These are phyloP conservation scores for Cokeromyces recurvatus DNA, from an alignment of 371 early-diverging fungal genomes.

Conservation along the genomic window DNA sequence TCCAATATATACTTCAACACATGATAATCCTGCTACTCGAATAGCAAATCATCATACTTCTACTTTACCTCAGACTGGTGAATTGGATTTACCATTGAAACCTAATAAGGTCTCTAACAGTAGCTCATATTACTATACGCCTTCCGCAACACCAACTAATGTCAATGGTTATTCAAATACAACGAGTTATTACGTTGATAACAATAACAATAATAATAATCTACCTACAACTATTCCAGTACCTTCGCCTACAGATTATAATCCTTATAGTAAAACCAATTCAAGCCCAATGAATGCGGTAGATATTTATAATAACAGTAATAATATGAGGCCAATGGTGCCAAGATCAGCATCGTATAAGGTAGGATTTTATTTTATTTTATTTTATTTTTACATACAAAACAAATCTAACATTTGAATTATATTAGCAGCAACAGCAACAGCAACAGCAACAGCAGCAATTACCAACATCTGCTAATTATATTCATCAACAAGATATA, in stretches of 20 bases:
- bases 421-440: too few species aligned
- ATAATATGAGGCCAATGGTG: slow-evolving; percentile 6
- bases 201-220: not conserved
- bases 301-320: not conserved
- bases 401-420: not conserved
- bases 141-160: slow-evolving; percentile 8
- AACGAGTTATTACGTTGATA: not conserved
- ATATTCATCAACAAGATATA: too few species aligned
- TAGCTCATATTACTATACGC: slow-evolving; percentile 11
- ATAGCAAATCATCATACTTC: slow-evolving; percentile 12
- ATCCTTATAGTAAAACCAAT: too few species aligned
- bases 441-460: too few species aligned
- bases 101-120: too few species aligned
- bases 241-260: slow-evolving; percentile 9
- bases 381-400: not conserved
- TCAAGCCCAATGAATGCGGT: too few species aligned
- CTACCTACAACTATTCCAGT: not conserved
- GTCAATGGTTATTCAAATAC: slow-evolving; percentile 1
- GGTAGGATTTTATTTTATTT: slow-evolving; percentile 1
- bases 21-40: not conserved
- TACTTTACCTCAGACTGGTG: slow-evolving; percentile 5
- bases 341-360: slow-evolving; percentile 15
- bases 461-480: too few species aligned
- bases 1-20: not conserved
- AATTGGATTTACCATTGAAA: not conserved